These are phyloP conservation scores for Beauveria sp. DNA, from an alignment of 2,329 filamentous ascomycete species.

Conservation along the genomic window DNA sequence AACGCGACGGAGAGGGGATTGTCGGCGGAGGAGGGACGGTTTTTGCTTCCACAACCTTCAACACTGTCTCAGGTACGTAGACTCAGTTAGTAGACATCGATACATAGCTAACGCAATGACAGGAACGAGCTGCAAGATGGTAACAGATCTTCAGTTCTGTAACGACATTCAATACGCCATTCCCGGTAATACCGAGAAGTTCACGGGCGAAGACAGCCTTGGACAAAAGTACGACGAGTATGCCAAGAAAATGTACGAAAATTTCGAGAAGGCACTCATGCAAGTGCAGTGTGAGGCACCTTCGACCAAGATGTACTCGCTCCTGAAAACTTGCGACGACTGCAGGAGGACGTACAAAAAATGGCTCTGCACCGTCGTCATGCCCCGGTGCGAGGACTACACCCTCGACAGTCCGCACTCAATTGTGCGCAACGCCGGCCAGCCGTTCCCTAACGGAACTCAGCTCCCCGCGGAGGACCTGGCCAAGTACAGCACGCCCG, in stretches of 20 bases:
- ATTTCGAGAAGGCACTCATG: conserved; percentile 74
- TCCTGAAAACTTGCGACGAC: conserved; percentile 66
- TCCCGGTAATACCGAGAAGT: conserved; percentile 63
- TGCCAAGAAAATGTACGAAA: conserved; percentile 59
- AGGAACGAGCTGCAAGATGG: conserved; percentile 76
- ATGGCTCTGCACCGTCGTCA: conserved; percentile 90
- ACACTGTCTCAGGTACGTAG: conserved; percentile 64
- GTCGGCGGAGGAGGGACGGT: conserved; percentile 70
- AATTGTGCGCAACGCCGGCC: conserved; percentile 59
- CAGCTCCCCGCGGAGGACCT: conserved; percentile 30
- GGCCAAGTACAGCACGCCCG: conserved; percentile 15
- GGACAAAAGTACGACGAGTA: conserved; percentile 70
- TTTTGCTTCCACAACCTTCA: conserved; percentile 64
- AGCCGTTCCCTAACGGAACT: conserved; percentile 64
- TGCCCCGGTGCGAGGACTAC: conserved; percentile 88
- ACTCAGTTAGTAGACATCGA: background rate
- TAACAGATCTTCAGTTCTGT: conserved; percentile 86
- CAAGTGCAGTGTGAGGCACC: conserved; percentile 80
- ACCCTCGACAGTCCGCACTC: conserved; percentile 40
- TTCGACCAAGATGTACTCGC: conserved; percentile 68
- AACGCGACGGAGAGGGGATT: conserved; percentile 26
- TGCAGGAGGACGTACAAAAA: conserved; percentile 78
- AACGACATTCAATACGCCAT: conserved; percentile 84
- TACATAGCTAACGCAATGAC: conserved; percentile 7
- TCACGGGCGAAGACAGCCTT: conserved; percentile 50